These are phyloP conservation scores for Rhodosporidiobolus odoratus DNA, from an alignment of 768 basidiomycete species.

Conservation along the genomic window DNA sequence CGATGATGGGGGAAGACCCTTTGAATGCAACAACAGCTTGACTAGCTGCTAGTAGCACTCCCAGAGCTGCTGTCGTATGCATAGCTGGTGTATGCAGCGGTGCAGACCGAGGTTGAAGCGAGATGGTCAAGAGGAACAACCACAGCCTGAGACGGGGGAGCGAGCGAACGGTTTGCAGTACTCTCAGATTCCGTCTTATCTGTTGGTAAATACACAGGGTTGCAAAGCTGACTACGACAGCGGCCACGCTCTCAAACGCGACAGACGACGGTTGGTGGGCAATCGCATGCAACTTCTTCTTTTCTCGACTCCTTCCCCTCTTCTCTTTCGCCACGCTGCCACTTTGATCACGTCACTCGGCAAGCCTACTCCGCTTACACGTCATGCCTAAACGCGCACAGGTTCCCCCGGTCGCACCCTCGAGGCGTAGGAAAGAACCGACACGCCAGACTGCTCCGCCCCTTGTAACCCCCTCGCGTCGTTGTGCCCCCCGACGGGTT, in stretches of 20 bases:
- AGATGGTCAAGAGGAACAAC: not conserved
- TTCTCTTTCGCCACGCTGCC: not conserved
- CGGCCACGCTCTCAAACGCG: too few species aligned
- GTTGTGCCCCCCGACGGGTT: not conserved
- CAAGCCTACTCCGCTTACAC: not conserved
- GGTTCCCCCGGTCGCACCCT: constrained; percentile 24
- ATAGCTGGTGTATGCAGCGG: not conserved
- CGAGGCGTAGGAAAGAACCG: not conserved
- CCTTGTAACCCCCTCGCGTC: not conserved
- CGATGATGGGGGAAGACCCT: constrained; percentile 24
- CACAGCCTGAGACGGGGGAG: too few species aligned
- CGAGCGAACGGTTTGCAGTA: too few species aligned
- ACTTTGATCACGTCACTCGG: not conserved
- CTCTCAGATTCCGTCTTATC: too few species aligned
- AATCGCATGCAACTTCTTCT: too few species aligned
- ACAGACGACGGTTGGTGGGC: too few species aligned
- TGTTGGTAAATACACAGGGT: too few species aligned
- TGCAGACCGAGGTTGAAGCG: not conserved
- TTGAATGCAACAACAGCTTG: constrained; percentile 4
- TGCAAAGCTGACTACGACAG: too few species aligned
- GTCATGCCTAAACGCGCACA: constrained; percentile 24
- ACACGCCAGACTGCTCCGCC: constrained; percentile 1
- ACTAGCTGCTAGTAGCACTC: not conserved
- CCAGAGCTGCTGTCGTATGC: not conserved
- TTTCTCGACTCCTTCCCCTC: not conserved